Percentiles rank a stretch among this genome's conserved stretches.
Evolutionary conservation across 352 stramenopile species (phyloP).

Genomic region (Blastocystis sp.): DNA sequence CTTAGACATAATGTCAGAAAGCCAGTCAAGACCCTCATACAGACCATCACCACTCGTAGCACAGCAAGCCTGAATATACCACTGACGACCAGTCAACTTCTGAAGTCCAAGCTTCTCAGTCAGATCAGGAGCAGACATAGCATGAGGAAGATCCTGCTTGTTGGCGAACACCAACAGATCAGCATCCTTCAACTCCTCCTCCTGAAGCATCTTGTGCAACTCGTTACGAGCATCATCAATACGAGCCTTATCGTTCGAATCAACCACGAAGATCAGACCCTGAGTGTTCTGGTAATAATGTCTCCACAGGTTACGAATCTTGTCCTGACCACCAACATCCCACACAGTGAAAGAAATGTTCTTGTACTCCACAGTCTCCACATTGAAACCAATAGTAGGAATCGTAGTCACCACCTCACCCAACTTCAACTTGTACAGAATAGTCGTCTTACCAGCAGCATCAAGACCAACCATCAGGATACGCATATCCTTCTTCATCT

Average conservation of each 20-base stretch:
- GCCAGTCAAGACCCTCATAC: constrained; percentile 98
- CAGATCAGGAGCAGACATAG: constrained; percentile 94
- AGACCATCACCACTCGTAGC: constrained; percentile 94
- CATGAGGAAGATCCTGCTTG: constrained; percentile 98
- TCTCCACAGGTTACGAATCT: constrained; percentile 93
- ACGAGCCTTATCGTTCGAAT: constrained; percentile 96
- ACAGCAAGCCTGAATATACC: constrained; percentile 99
- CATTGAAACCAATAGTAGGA: constrained; percentile 87
- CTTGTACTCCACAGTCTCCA: constrained; percentile 99
- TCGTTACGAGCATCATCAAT: constrained; percentile 92
- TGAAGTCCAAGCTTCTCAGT: constrained; percentile 96
- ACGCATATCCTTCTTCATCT: constrained; percentile 81
- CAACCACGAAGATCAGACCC: constrained; percentile 97
- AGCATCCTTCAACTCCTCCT: constrained; percentile 93
- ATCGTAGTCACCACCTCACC: constrained; percentile 89
- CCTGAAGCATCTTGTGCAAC: constrained; percentile 94
- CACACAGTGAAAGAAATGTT: constrained; percentile 98
- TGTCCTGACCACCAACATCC: constrained; percentile 97
- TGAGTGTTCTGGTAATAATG: constrained; percentile 99
- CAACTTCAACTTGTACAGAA: constrained; percentile 86
- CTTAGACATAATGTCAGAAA: constrained; percentile 81
- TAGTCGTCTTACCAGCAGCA: constrained; percentile 91
- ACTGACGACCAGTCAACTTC: constrained; percentile 91
- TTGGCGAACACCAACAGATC: constrained; percentile 96
- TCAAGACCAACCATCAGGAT: constrained; percentile 90